Percentiles rank a stretch among this genome's conserved stretches.
These are phyloP conservation scores for Fagus crenata DNA, from an alignment of 306 rosid species.

Conservation along the genomic window DNA sequence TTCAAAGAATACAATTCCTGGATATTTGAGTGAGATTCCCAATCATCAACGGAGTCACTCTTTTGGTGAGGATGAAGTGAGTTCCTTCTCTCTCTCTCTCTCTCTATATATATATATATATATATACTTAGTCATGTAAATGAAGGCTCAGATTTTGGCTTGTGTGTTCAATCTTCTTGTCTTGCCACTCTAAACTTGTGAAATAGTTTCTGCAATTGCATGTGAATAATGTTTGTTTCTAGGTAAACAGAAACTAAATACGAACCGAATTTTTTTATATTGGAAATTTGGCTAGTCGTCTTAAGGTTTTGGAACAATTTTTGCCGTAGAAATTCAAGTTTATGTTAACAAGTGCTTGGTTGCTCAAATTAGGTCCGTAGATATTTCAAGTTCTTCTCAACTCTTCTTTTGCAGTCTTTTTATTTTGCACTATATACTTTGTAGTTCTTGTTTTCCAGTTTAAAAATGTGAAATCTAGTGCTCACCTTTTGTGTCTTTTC, in stretches of 20 bases:
- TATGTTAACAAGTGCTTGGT: slow-evolving; percentile 7
- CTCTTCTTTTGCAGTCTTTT: background rate
- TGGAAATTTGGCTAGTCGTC: slow-evolving; percentile 6
- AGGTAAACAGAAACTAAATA: background rate
- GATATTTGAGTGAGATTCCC: slow-evolving; percentile 71
- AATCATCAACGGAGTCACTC: slow-evolving; percentile 74
- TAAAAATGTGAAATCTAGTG: slow-evolving; percentile 17
- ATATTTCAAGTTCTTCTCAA: slow-evolving; percentile 17
- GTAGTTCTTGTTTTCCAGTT: slow-evolving; percentile 3
- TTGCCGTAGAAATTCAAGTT: background rate
- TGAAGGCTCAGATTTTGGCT: background rate
- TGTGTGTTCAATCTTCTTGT: background rate
- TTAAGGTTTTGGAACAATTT: background rate
- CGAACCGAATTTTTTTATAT: background rate
- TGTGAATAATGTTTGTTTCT: background rate
- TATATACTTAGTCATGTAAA: background rate
- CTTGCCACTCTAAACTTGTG: slow-evolving; percentile 5
- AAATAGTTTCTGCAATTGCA: background rate
- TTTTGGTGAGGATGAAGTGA: slow-evolving; percentile 86
- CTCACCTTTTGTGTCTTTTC: slow-evolving; percentile 2
- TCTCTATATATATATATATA: background rate
- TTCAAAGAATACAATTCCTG: slow-evolving; percentile 87
- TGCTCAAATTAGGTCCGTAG: slow-evolving; percentile 9
- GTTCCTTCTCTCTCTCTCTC: slow-evolving; percentile 37
- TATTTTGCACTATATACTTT: background rate